These are phyloP conservation scores for Croton setiger DNA, from an alignment of 441 rosid genomes.

Conservation along the genomic window DNA sequence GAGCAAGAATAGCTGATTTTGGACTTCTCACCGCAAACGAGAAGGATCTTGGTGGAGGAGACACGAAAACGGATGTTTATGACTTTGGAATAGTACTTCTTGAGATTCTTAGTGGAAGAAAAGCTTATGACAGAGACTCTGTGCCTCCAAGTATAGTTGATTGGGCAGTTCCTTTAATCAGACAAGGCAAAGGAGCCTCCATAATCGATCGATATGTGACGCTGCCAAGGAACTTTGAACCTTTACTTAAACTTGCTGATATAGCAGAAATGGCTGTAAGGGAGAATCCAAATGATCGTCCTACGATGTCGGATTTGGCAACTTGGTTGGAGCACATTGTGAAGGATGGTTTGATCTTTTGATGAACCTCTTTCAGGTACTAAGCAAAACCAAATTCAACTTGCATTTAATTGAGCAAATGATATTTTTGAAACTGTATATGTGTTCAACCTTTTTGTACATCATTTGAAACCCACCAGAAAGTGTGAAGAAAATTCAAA, in stretches of 20 bases:
- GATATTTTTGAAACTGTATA: constrained; percentile 44
- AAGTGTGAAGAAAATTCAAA: constrained; percentile 22
- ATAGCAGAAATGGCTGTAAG: constrained; percentile 56
- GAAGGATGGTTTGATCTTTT: constrained; percentile 57
- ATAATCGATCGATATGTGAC: constrained; percentile 50
- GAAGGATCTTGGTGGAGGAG: constrained; percentile 43
- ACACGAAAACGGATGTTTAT: constrained; percentile 57
- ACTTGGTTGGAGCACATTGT: constrained; percentile 57
- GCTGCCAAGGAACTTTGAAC: constrained; percentile 66
- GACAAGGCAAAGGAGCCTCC: constrained; percentile 54
- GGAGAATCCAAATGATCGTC: constrained; percentile 57
- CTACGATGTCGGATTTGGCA: constrained; percentile 53
- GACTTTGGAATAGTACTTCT: constrained; percentile 66
- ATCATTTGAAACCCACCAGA: constrained; percentile 22
- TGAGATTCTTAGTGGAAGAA: constrained; percentile 87
- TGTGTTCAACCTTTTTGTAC: constrained; percentile 37
- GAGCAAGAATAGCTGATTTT: constrained; percentile 78
- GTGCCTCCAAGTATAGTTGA: constrained; percentile 56
- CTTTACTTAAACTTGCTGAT: constrained; percentile 68
- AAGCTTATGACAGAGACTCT: constrained; percentile 63
- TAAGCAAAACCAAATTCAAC: constrained; percentile 14
- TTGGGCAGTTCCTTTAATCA: constrained; percentile 62
- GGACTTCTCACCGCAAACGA: constrained; percentile 58
- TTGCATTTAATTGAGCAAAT: constrained; percentile 20
- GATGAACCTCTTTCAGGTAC: constrained; percentile 27